Base-by-base conservation (phyloP, 306 rosid genomes). In the Corylus americana region DNA sequence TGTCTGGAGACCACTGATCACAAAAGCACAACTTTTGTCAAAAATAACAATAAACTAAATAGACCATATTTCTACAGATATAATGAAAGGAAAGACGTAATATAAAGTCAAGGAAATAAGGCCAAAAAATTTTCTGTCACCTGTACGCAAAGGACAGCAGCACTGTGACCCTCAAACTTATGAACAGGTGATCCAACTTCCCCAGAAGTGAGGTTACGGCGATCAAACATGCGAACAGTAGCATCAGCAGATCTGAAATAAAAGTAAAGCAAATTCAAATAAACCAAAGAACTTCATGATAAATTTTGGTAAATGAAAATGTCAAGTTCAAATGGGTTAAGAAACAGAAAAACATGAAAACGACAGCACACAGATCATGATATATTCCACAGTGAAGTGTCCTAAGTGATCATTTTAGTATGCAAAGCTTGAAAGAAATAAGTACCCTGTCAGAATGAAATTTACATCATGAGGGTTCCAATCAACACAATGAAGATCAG, bases 401-500 rank as follows among this genome's bases (percentile, higher is more conserved):
- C n/a, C 8, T 5, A 11, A 14, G 17, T 0, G 37, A 11, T 14
- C 7, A 62, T 62, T 62, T 62, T 31, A 62, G 39, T 29, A 29
- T 62, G 69, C 69, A 67, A 67, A 82, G 5, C 49, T 48, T 49
- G 27, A 70, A 5, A 74, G 50, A 59, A 79, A 17, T 37, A 62
- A 74, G 70, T 93, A 93, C 98, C 98, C 98, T 48, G 98, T 93
- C 42, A 93, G 87, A 83, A 93, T 93, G 84, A 86, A 87, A 88
- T 93, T 95, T 78, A 86, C 91, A 78, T 93, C 92, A 86, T 89
- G 97, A 49, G 98, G 99, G 83, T 91, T 95, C 99, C 99, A 95
- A 86, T 95, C 99, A 88, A 95, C 99, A 87, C 99, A 95, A 79
- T 95, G 99, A 79, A 95, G 92, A 93, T 95, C 99, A 77, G 96